Base-by-base conservation (phyloP, 768 basidiomycete genomes). In the Trametes maxima region DNA sequence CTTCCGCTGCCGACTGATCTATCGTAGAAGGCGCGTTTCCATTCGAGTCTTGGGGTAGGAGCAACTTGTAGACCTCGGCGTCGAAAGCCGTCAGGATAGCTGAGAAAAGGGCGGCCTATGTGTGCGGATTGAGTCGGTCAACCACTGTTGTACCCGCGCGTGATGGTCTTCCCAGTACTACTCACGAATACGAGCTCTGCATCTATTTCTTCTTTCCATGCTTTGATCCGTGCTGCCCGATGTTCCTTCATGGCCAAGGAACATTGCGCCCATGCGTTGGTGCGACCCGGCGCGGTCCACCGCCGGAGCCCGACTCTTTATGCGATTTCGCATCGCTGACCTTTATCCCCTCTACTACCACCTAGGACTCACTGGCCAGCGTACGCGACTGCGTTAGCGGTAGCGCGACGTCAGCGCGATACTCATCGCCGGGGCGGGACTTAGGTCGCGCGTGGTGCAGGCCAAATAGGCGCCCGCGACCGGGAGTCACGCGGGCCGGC, bases 121-220 rank as follows among this genome's bases (percentile, higher is more conserved):
- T 36, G 17, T 12, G 21, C 5, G n/a, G 2, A 25, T 11, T 12
- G 8, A 21, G 36, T 6, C 8, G 8, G n/a, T 37, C 2, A 6
- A 33, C n/a, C n/a, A 39, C n/a, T n/a, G 10, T 0, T 19, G 37
- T 19, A 39, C 16, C n/a, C 16, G 40, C 36, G 37, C 19, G 28
- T 28, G 6, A 2, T 16, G 2, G 17, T 13, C 13, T 22, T 4
- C n/a, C 21, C 11, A 13, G 13, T 10, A 65, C 69, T 55, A 65
- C 69, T 55, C 50, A 70, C 69, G 55, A 68, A 68, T 14, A 70
- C 64, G 3, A 70, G 62, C n/a, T 65, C 57, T 1, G 65, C 58
- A 25, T 70, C 65, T 6, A 68, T 66, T 17, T 67, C 65, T 22
- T 68, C 64, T 35, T 70, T 67, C 67, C 69, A 68, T 17, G 57